Evolutionary conservation across 2,329 filamentous ascomycete genomes (phyloP).

Genomic region (Emmonsiellopsis sp.): DNA sequence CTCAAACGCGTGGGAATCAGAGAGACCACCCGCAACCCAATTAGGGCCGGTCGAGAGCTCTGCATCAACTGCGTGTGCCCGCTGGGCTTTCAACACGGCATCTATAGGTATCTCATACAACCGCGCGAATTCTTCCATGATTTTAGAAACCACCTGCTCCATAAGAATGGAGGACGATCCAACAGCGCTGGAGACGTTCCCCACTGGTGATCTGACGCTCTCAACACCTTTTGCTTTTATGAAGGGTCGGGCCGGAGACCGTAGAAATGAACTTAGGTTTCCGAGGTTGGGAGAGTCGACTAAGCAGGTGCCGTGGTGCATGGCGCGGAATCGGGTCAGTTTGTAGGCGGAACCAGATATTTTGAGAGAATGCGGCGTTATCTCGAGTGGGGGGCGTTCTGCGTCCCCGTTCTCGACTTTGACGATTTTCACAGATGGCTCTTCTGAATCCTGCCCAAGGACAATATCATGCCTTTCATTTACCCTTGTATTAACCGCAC

Average conservation of each 20-base stretch:
- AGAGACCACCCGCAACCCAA: constrained; percentile 39
- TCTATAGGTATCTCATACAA: constrained; percentile 51
- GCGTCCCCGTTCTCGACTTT: constrained; percentile 31
- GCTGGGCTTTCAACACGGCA: constrained; percentile 23
- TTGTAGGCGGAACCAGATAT: constrained; percentile 95
- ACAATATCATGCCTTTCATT: constrained; percentile 94
- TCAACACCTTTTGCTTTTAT: constrained; percentile 80
- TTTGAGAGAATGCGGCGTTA: constrained; percentile 50
- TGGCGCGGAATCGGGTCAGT: constrained; percentile 65
- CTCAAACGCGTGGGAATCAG: constrained; percentile 40
- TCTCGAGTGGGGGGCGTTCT: constrained; percentile 34
- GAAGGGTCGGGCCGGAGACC: constrained; percentile 66
- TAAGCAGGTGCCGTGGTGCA: constrained; percentile 91
- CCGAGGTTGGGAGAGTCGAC: constrained; percentile 66
- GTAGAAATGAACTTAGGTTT: constrained; percentile 60
- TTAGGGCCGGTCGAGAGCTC: constrained; percentile 26
- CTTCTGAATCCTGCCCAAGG: constrained; percentile 43
- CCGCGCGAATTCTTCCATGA: constrained; percentile 54
- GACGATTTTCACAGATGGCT: constrained; percentile 11
- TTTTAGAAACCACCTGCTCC: constrained; percentile 42
- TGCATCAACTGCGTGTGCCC: constrained; percentile 24
- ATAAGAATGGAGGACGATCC: constrained; percentile 41
- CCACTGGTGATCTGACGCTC: constrained; percentile 76
- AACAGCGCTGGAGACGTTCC: constrained; percentile 60
- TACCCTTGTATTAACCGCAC: constrained; percentile 54